Evolutionary conservation across 805 yeast genomes (phyloP).

Genomic region (Myxozyma udenii): DNA sequence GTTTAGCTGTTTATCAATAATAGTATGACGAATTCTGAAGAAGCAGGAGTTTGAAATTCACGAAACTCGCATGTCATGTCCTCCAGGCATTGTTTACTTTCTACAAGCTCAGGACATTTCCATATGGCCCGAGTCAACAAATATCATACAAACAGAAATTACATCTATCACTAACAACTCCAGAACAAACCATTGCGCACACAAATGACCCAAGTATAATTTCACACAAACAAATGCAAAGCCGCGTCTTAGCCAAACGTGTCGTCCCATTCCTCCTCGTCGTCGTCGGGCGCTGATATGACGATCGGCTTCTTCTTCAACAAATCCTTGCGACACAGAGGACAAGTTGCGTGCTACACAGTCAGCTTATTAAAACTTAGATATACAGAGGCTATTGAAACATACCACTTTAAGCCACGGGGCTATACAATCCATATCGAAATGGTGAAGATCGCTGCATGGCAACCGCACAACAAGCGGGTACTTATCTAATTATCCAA

Average conservation of each 20-base stretch:
- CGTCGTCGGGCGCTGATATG: constrained; percentile 55
- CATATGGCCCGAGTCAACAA: no score
- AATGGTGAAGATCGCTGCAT: constrained; percentile 65
- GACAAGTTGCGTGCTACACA: constrained; percentile 52
- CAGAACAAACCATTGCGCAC: no score
- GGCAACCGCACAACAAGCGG: constrained; percentile 76
- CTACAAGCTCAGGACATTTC: no score
- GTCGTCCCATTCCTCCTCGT: constrained; percentile 67
- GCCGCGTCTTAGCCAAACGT: constrained; percentile 69
- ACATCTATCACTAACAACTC: no score
- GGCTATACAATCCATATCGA: constrained; percentile 85
- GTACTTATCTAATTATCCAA: constrained; percentile 50
- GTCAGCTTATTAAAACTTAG: background rate
- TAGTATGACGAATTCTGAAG: background rate
- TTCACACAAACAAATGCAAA: background rate
- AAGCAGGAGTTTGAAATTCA: no score
- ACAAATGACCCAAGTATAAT: no score
- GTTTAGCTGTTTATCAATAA: background rate
- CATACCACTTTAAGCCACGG: constrained; percentile 70
- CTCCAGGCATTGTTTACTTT: no score
- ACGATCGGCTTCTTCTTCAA: constrained; percentile 47
- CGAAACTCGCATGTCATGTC: no score
- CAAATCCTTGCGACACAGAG: constrained; percentile 77
- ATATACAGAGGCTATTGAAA: constrained; percentile 41
- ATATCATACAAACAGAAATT: no score